Evolutionary conservation across 306 rosid species (phyloP), one percentile per base, ranked within the genome.

Genomic region (Dryas alaskensis): DNA sequence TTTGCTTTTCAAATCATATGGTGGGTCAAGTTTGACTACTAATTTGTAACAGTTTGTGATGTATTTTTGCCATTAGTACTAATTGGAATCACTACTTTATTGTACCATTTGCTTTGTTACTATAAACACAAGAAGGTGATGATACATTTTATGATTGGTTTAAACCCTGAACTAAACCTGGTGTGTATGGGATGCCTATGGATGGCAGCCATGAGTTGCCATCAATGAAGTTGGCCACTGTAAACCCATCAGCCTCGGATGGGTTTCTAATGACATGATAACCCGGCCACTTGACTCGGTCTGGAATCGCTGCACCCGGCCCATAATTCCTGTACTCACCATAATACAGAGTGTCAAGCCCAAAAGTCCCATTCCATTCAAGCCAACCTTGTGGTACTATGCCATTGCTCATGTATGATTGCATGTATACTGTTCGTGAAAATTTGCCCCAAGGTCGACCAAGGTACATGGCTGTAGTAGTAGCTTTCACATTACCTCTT

Each of bases 391-490:
- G 27, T 8, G 75, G 65, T 31, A 47, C 0, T 58, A 71, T 3
- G 7, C 19, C 25, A 44, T 25, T 58, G 54, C 22, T 46, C 6
- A 71, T 71, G 44, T 25, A 19, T 8, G 65, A 43, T 13, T 71
- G 45, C 55, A 71, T 44, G 45, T 57, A 71, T 1, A 58, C 44
- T 13, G 75, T 58, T 0, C 66, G 53, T 4, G 75, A 60, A 57
- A 43, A 71, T 27, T 7, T 1, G 6, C 66, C 66, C 75, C 75
- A 71, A 43, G 14, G 17, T 12, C 75, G 42, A 58, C 75, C 75
- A 31, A 71, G 65, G 44, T 71, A 71, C 4, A 14, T 31, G 3
- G 37, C 37, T 2, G 37, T 31, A 31, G 37, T 31, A 31, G 37
- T 31, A 31, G 37, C 37, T 31, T 31, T 2, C 2, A 31, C 37